Percentiles rank a stretch among this genome's conserved stretches.
These are phyloP conservation scores for Yamadazyma takamatsuzukensis DNA, from an alignment of 805 yeast species.

Conservation along the genomic window DNA sequence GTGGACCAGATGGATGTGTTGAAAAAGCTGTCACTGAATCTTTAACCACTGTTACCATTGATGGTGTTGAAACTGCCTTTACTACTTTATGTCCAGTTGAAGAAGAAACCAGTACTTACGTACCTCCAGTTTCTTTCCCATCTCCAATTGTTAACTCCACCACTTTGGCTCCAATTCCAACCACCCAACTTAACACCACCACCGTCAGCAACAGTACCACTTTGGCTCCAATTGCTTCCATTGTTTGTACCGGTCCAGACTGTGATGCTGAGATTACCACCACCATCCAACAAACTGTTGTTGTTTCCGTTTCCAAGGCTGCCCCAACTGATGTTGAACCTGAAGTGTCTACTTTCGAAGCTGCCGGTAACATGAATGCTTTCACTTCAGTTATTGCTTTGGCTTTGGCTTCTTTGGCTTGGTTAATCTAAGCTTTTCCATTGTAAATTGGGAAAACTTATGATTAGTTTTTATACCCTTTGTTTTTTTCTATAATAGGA, in stretches of 20 bases:
- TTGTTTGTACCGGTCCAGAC: slow-evolving; percentile 8
- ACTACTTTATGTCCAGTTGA: slow-evolving; percentile 35
- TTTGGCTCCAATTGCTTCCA: slow-evolving; percentile 11
- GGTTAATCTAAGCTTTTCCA: slow-evolving; percentile 9
- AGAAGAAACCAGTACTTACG: slow-evolving; percentile 14
- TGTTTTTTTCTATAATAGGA: too few relatives aligned
- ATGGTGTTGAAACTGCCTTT: slow-evolving; percentile 25
- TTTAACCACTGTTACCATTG: slow-evolving; percentile 23
- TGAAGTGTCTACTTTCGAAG: slow-evolving; percentile 21
- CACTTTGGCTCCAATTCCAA: slow-evolving; percentile 18
- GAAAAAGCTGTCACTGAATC: slow-evolving; percentile 26
- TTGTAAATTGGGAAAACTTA: too few relatives aligned
- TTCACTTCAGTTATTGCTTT: slow-evolving; percentile 30
- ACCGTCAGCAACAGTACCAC: too few relatives aligned
- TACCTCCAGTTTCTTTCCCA: slow-evolving; percentile 13
- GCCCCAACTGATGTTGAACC: slow-evolving; percentile 18
- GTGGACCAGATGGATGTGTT: slow-evolving; percentile 27
- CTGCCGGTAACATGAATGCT: slow-evolving; percentile 25
- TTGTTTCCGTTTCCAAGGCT: slow-evolving; percentile 12
- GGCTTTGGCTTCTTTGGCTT: slow-evolving; percentile 27
- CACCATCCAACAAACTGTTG: slow-evolving; percentile 9
- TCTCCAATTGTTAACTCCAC: slow-evolving; percentile 11
- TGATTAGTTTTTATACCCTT: too few relatives aligned
- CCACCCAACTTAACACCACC: too few relatives aligned
- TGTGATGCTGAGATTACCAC: slow-evolving; percentile 7